phyloP scores from a whole-genome alignment of 129 eudicot species.

The Gnaphalium uliginosum region DNA sequence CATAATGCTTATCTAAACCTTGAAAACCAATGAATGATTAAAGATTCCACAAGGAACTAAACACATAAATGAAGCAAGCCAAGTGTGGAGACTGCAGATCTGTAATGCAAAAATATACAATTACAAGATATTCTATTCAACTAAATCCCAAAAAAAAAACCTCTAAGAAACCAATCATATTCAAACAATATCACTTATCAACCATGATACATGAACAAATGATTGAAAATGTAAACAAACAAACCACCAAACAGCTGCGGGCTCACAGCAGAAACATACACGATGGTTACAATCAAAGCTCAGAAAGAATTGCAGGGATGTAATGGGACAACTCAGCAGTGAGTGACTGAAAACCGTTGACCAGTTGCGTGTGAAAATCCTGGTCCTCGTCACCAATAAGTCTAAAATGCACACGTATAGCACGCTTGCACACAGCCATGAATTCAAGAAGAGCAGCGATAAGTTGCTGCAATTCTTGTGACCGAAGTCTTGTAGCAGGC shows the following conservation, averaged over 20 bases:
- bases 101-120: constrained; percentile 27
- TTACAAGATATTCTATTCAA: constrained; percentile 29
- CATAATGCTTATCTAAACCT: background rate
- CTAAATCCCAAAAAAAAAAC: constrained; percentile 3
- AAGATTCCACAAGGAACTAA: constrained; percentile 4
- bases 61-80: constrained; percentile 23
- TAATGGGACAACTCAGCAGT: constrained; percentile 98
- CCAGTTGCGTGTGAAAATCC: constrained; percentile 95
- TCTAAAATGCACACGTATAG: constrained; percentile 94
- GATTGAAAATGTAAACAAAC: constrained; percentile 20
- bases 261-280: constrained; percentile 25
- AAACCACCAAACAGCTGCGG: constrained; percentile 25
- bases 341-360: constrained; percentile 97
- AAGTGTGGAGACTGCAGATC: constrained; percentile 5
- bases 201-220: constrained; percentile 31
- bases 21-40: background rate
- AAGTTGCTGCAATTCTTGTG: constrained; percentile 95
- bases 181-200: constrained; percentile 29
- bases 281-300: constrained; percentile 54
- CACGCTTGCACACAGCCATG: constrained; percentile 99
- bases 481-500: constrained; percentile 95
- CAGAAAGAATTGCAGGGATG: constrained; percentile 98
- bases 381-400: constrained; percentile 98
- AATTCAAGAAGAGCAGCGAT: constrained; percentile 98
- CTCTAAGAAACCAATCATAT: constrained; percentile 31